A percentile compares a stretch with the other conserved stretches of the same genome.
phyloP scores from a whole-genome alignment of 164 flowering plant genomes.

The Tinospora cordifolia region DNA sequence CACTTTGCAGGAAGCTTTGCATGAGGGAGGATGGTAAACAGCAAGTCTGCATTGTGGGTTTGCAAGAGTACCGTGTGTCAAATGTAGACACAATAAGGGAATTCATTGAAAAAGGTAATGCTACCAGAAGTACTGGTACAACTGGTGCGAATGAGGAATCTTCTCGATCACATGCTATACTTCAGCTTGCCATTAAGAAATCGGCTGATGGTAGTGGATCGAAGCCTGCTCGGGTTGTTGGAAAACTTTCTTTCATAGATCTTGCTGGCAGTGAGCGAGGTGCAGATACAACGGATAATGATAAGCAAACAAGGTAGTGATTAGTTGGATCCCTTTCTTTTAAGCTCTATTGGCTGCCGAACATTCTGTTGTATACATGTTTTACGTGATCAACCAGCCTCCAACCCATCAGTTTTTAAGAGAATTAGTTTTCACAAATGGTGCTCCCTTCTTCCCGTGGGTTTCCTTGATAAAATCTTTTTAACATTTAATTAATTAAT shows the following conservation, averaged over 20 bases:
- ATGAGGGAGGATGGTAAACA: slow-evolving; percentile 98
- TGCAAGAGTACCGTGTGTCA: slow-evolving; percentile 74
- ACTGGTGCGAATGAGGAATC: slow-evolving; percentile 99
- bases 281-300: slow-evolving; percentile 97
- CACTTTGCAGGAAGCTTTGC: slow-evolving; percentile 58
- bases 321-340: background rate
- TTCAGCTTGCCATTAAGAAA: slow-evolving; percentile 80
- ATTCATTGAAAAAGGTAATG: slow-evolving; percentile 80
- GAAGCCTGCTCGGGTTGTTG: slow-evolving; percentile 73
- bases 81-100: slow-evolving; percentile 69
- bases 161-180: slow-evolving; percentile 94
- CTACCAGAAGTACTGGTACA: slow-evolving; percentile 86
- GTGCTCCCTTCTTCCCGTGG: no score
- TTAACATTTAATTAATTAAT: no score
- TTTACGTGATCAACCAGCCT: background rate
- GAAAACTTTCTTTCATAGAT: slow-evolving; percentile 92
- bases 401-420: no score
- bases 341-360: background rate
- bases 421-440: no score
- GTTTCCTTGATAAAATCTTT: no score
- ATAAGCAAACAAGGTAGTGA: slow-evolving; percentile 76
- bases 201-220: slow-evolving; percentile 64
- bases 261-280: slow-evolving; percentile 99
- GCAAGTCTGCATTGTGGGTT: slow-evolving; percentile 90
- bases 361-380: background rate